Evolutionary conservation across 768 basidiomycete genomes (phyloP).

Genomic region (Hebeloma cylindrosporum): DNA sequence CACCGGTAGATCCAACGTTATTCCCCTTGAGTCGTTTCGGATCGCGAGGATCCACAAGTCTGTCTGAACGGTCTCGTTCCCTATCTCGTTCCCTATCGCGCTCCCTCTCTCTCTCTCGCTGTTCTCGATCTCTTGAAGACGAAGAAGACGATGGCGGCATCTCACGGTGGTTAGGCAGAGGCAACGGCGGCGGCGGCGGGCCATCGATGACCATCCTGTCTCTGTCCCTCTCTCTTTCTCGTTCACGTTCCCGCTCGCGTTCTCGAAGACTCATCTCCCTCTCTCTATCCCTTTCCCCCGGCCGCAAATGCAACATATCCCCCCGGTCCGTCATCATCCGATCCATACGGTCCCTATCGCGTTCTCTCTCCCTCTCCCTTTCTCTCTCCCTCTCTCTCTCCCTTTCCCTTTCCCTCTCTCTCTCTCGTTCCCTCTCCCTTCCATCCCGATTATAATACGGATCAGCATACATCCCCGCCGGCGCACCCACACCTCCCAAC

Average conservation of each 20-base stretch:
- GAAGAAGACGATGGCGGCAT: too few species aligned
- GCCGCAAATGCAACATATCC: too few species aligned
- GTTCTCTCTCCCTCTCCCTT: constrained; percentile 17
- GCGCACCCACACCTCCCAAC: constrained; percentile 9
- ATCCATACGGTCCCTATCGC: constrained; percentile 18
- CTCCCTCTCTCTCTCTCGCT: constrained; percentile 21
- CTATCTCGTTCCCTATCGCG: constrained; percentile 20
- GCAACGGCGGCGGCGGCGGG: too few species aligned
- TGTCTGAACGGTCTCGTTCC: constrained; percentile 28
- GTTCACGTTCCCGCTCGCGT: constrained; percentile 2
- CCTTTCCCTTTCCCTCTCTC: constrained; percentile 20
- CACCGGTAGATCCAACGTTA: constrained; percentile 25
- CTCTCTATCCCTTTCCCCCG: too few species aligned
- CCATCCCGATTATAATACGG: constrained; percentile 19
- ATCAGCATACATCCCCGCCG: constrained; percentile 17
- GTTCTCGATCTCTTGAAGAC: constrained; percentile 16
- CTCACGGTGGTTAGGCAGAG: too few species aligned
- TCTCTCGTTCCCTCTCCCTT: constrained; percentile 13
- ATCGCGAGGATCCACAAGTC: constrained; percentile 49
- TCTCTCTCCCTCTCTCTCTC: constrained; percentile 19
- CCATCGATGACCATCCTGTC: too few species aligned
- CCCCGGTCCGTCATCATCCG: constrained; percentile 5
- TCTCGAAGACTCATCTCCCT: constrained; percentile 10
- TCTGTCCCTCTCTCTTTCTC: neutral
- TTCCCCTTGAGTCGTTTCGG: constrained; percentile 58